Conservation (phyloP, 768 basidiomycete species). For the Leucocoprinus sp. region DNA sequence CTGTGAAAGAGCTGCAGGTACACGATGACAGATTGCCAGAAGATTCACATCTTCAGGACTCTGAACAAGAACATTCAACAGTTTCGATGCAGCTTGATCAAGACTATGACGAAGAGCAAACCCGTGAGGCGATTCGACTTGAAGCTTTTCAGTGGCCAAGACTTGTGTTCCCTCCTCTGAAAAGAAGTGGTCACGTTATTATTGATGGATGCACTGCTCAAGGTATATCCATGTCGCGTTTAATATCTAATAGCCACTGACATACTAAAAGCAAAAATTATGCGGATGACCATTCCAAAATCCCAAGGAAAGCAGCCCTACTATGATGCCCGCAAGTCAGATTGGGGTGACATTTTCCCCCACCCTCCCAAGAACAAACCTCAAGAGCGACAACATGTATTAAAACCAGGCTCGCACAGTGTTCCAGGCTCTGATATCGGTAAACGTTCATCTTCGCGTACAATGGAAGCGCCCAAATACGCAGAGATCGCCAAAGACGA, state of each 20-base stretch:
- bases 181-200: constrained; percentile 85
- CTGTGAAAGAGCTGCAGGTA: constrained; percentile 34
- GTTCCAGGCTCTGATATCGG: constrained; percentile 37
- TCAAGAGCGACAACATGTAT: constrained; percentile 39
- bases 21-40: constrained; percentile 24
- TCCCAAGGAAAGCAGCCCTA: constrained; percentile 94
- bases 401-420: constrained; percentile 1
- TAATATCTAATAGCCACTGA: background rate
- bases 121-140: constrained; percentile 49
- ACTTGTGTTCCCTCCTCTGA: constrained; percentile 86
- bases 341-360: constrained; percentile 95
- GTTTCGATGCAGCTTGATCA: constrained; percentile 8
- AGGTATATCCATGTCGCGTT: constrained; percentile 38
- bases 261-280: constrained; percentile 67
- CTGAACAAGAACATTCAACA: constrained; percentile 2
- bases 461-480: constrained; percentile 17
- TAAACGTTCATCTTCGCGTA: constrained; percentile 28
- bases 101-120: constrained; percentile 17
- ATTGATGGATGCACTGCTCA: constrained; percentile 80
- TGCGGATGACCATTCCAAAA: constrained; percentile 85
- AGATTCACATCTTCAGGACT: constrained; percentile 5
- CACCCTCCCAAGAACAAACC: constrained; percentile 76
- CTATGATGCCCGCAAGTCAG: constrained; percentile 89
- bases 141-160: constrained; percentile 90
- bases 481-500: constrained; percentile 18